Evolutionary conservation across 2,329 filamentous ascomycete species (phyloP).

Genomic region (Plectosphaerella plurivora): DNA sequence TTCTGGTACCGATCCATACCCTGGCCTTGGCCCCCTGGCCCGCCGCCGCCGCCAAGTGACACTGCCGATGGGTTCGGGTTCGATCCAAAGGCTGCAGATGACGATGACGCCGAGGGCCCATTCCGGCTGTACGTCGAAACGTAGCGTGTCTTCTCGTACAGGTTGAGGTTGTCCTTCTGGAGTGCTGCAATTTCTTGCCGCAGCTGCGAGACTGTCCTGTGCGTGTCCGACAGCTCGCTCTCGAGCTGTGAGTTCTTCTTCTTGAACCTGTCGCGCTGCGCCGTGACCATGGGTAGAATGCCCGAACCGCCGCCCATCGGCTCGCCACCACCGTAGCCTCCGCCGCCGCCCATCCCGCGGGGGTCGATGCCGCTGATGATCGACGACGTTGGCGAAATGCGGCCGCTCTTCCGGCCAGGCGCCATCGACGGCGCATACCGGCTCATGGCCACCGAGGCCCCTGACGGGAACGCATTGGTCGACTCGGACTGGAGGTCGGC

Average conservation of each 20-base stretch:
- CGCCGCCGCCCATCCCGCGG: constrained; percentile 32
- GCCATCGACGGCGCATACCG: constrained; percentile 64
- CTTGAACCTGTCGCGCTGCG: constrained; percentile 97
- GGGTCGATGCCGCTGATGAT: constrained; percentile 97
- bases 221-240: constrained; percentile 79
- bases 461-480: constrained; percentile 78
- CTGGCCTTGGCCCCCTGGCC: background rate
- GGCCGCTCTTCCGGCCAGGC: constrained; percentile 60
- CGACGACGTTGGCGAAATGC: constrained; percentile 86
- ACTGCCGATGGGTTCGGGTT: constrained; percentile 75
- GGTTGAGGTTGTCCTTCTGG: constrained; percentile 90
- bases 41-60: constrained; percentile 57
- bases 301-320: constrained; percentile 71
- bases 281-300: constrained; percentile 96
- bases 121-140: constrained; percentile 86
- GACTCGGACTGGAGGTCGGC: constrained; percentile 82
- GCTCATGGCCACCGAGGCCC: constrained; percentile 82
- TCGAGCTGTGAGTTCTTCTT: constrained; percentile 90
- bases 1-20: constrained; percentile 79
- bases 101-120: constrained; percentile 54
- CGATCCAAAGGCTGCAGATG: constrained; percentile 56
- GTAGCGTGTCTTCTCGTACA: constrained; percentile 98
- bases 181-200: constrained; percentile 87
- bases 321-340: constrained; percentile 41
- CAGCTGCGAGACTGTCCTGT: constrained; percentile 77